These are phyloP conservation scores for Viola odorata DNA, from an alignment of 345 rosid genomes.

Conservation along the genomic window DNA sequence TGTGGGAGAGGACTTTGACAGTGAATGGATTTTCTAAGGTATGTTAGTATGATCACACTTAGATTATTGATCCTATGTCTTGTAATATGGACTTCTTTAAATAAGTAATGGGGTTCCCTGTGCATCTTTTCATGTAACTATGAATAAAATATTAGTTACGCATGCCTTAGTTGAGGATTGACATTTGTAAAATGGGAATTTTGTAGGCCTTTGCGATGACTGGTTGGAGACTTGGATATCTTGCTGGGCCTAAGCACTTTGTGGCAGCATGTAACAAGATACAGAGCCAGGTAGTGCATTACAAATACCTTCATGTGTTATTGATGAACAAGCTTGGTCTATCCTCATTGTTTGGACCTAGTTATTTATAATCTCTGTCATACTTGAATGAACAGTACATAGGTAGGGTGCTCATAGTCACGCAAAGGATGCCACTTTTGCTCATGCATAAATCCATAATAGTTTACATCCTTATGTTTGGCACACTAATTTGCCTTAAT, in stretches of 20 bases:
- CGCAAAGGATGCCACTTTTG: no score
- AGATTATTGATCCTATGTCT: background rate
- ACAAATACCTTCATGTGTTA: background rate
- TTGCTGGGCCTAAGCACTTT: constrained; percentile 92
- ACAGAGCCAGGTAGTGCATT: constrained; percentile 82
- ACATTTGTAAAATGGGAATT: constrained; percentile 10
- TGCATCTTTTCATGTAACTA: background rate
- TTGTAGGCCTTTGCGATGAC: constrained; percentile 99
- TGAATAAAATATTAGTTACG: background rate
- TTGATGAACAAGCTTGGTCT: no score
- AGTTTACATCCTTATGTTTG: no score
- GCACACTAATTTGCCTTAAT: no score
- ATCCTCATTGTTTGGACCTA: no score
- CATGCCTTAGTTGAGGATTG: background rate
- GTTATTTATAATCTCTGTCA: no score
- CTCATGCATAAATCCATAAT: no score
- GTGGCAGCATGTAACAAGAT: constrained; percentile 90
- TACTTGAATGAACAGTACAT: no score
- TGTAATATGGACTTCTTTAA: background rate
- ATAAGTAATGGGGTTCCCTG: constrained; percentile 1
- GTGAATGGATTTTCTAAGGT: constrained; percentile 99
- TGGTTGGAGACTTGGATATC: constrained; percentile 96
- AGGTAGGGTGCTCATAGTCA: no score
- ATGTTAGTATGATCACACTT: constrained; percentile 7
- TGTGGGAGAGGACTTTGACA: constrained; percentile 93